These are phyloP conservation scores for Hanseniaspora taiwanica DNA, from an alignment of 805 yeast species.

Conservation along the genomic window DNA sequence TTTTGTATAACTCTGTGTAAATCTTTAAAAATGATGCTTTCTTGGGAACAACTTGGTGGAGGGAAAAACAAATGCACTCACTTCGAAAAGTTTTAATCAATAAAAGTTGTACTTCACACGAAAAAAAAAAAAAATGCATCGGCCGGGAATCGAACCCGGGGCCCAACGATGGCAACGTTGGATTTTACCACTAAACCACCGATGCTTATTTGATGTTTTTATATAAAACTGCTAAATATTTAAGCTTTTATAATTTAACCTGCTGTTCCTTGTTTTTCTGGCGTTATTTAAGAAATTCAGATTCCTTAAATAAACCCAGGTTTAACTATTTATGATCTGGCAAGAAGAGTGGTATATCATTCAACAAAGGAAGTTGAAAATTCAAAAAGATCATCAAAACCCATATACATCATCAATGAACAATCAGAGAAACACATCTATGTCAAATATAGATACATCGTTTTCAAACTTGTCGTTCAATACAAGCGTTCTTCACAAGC, in stretches of 20 bases:
- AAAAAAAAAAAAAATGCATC: constrained; percentile 5
- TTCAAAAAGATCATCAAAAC: no score
- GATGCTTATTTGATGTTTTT: constrained; percentile 11
- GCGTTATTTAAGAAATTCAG: no score
- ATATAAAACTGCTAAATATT: background rate
- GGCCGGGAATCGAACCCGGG: constrained; percentile 26
- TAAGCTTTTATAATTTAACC: no score
- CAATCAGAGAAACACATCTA: background rate
- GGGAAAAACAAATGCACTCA: no score
- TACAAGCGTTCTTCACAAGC: background rate
- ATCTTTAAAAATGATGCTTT: no score
- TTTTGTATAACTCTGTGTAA: constrained; percentile 16
- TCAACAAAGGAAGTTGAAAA: no score
- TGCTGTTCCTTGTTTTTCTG: no score
- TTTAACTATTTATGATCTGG: no score
- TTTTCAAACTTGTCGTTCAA: background rate
- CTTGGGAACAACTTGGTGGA: no score
- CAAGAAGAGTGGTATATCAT: no score
- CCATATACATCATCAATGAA: background rate
- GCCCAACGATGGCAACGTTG: constrained; percentile 27
- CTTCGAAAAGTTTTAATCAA: background rate
- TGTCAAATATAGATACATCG: background rate
- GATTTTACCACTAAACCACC: constrained; percentile 26
- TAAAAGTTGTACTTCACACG: background rate
- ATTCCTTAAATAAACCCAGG: no score